Evolutionary conservation across 1,139 yeast species (phyloP), one percentile per base, ranked within the genome.

Genomic region (Arxiozyma heterogenica): DNA sequence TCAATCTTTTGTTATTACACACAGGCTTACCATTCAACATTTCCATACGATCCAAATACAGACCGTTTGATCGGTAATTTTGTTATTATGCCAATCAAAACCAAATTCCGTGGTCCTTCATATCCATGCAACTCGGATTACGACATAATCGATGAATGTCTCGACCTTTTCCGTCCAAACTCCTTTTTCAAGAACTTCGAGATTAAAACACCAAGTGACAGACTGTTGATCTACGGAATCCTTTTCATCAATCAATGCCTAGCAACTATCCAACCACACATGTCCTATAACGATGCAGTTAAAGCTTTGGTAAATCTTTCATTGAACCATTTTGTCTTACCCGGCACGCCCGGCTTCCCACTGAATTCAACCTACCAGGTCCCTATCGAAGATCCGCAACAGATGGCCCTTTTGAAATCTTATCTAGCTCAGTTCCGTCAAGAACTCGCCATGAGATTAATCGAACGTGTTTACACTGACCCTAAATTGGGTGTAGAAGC

Each of bases 161-260:
- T 93, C 56, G 98, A 93, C 71, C 77, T 93, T 56, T 93, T 93
- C 72, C 79, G 98, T 61, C 97, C 98, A 64, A 93, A 93, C 71
- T 87, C 96, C 8, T 91, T 93, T 73, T 93, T 94, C 79, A 86
- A 88, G 69, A 93, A 93, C 76, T 94, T 93, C 71, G 98, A 94
- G 73, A 90, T 93, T 73, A 89, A 89, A 69, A 96, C 97, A 15
- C 89, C 95, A 21, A 86, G 97, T 3, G 99, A 93, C 71, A 79
- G 99, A 61, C 80, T 93, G n/a, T 76, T 93, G 58, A 91, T 94
- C 64, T 93, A 93, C 69, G 99, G 98, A n/a, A 93, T 93, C 57
- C 75, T 94, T 57, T 93, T 82, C 69, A 81, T 88, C 46, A 86
- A 94, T 55, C 95, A 89, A 66, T 89, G 97, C 71, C 76, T 93